Percentiles rank a stretch among this genome's conserved stretches.
Evolutionary conservation across 2,329 filamentous ascomycete genomes (phyloP).

Genomic region (Pseudogymnoascus sp.): DNA sequence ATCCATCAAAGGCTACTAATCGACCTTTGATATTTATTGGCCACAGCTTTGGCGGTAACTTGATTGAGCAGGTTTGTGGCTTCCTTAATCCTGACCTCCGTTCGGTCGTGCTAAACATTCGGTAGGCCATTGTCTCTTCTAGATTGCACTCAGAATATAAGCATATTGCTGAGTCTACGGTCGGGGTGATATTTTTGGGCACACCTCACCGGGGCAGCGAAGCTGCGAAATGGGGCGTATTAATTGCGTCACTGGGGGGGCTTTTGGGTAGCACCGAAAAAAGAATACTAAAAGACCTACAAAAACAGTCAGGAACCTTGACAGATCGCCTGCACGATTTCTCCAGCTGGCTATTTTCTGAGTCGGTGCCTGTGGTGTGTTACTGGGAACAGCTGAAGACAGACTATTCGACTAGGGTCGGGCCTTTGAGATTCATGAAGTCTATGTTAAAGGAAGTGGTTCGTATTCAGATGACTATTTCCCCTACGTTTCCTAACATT

Average conservation of each 20-base stretch:
- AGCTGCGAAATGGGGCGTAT: background rate
- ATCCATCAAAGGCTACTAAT: background rate
- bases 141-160: background rate
- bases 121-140: background rate
- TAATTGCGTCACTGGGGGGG: background rate
- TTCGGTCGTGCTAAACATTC: background rate
- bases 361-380: background rate
- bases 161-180: background rate
- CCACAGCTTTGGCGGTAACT: background rate
- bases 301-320: background rate
- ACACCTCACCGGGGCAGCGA: background rate
- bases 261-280: background rate
- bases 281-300: background rate
- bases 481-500: background rate
- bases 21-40: background rate
- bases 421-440: background rate
- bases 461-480: background rate
- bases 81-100: background rate
- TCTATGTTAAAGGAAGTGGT: background rate
- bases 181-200: background rate
- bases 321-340: background rate
- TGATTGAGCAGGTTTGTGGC: background rate
- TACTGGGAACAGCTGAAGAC: background rate
- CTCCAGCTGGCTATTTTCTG: background rate
- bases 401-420: background rate